Evolutionary conservation across 306 rosid species (phyloP).

Genomic region (Prunus padus): DNA sequence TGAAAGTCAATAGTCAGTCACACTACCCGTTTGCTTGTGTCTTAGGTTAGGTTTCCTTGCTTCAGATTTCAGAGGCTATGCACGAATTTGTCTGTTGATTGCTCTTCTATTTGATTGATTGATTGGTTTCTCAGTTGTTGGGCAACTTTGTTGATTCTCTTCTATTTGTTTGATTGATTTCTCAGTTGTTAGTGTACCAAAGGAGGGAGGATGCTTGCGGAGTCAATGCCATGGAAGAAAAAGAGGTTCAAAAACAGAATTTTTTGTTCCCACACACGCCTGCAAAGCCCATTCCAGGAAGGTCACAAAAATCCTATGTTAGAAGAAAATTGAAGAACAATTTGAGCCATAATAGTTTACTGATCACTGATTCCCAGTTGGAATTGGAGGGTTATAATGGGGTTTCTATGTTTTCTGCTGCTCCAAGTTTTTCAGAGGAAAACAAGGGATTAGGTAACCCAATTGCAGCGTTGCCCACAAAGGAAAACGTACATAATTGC

Average conservation of each 20-base stretch:
- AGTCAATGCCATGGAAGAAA: background rate
- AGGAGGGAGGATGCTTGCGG: background rate
- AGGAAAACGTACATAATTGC: background rate
- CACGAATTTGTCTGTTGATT: background rate
- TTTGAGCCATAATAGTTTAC: background rate
- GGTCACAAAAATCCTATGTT: background rate
- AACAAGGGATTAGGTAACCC: background rate
- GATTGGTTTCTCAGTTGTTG: too few species aligned
- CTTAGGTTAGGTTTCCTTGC: too few species aligned
- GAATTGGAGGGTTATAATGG: background rate
- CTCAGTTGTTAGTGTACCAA: background rate
- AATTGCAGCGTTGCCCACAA: background rate
- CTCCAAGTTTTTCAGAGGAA: background rate
- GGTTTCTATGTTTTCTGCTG: background rate
- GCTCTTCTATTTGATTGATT: too few species aligned
- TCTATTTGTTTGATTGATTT: background rate
- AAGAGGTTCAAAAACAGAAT: background rate
- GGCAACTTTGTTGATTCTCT: too few species aligned
- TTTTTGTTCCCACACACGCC: background rate
- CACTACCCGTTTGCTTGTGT: too few species aligned
- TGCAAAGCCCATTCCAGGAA: background rate
- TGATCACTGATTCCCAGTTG: background rate
- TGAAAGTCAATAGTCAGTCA: too few species aligned
- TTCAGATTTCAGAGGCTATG: too few species aligned
- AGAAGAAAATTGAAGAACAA: background rate